A percentile compares a stretch with the other conserved stretches of the same genome.
These are phyloP conservation scores for Coriaria nepalensis DNA, from an alignment of 306 rosid genomes.

Conservation along the genomic window DNA sequence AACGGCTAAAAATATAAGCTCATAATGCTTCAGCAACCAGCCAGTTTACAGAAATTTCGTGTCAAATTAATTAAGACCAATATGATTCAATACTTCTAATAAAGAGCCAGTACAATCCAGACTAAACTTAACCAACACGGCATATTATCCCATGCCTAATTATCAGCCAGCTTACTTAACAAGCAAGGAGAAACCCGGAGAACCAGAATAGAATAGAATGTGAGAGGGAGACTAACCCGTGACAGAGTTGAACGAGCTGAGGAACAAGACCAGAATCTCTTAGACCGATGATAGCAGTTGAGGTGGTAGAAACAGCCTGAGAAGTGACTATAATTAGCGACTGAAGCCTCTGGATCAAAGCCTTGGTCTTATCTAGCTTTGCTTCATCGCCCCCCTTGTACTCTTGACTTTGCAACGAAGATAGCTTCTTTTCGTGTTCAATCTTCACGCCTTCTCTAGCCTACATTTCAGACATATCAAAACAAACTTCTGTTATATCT, in stretches of 20 bases:
- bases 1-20: too few relatives aligned
- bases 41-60: too few relatives aligned
- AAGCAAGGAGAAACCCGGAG: too few relatives aligned
- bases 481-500: too few relatives aligned
- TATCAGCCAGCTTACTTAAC: too few relatives aligned
- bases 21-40: too few relatives aligned
- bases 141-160: too few relatives aligned
- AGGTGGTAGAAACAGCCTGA: constrained; percentile 92
- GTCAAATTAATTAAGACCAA: too few relatives aligned
- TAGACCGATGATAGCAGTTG: constrained; percentile 60
- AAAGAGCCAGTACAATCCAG: too few relatives aligned
- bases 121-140: too few relatives aligned
- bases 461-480: constrained; percentile 22
- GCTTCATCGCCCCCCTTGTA: constrained; percentile 84
- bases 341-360: constrained; percentile 71
- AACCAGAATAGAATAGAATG: not conserved
- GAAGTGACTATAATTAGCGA: constrained; percentile 82
- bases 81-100: too few relatives aligned
- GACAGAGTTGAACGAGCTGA: constrained; percentile 86
- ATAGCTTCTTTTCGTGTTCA: constrained; percentile 76
- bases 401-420: constrained; percentile 73
- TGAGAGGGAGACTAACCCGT: constrained; percentile 46
- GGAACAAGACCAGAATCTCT: constrained; percentile 91
- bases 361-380: constrained; percentile 82
- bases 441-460: constrained; percentile 89